Conservation (phyloP, 495 filamentous ascomycete genomes). For the Tuber borchii region DNA sequence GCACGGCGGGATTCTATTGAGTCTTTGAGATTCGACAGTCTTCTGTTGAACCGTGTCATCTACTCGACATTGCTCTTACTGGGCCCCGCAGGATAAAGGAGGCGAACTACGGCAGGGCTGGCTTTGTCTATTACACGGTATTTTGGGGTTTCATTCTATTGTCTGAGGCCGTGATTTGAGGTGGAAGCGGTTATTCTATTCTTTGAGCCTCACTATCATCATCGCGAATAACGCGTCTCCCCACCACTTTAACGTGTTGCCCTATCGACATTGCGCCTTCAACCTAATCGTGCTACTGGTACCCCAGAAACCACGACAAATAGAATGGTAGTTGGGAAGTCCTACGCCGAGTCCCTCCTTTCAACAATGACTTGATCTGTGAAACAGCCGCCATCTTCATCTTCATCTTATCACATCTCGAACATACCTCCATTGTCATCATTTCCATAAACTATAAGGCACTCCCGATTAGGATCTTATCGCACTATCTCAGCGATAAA, state of each 20-base stretch:
- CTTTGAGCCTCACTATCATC: neutral
- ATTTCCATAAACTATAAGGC: conserved; percentile 2
- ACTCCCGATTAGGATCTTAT: neutral
- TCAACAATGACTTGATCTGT: conserved; percentile 1
- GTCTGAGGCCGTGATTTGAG: neutral
- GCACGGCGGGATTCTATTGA: neutral
- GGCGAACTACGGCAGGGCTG: neutral
- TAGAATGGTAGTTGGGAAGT: neutral
- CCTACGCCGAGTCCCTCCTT: neutral
- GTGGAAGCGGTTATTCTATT: conserved; percentile 5
- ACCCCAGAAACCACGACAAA: neutral
- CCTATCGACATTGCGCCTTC: neutral
- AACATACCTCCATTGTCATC: conserved; percentile 3
- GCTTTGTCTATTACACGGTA: neutral
- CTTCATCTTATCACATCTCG: conserved; percentile 10
- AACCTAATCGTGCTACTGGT: neutral
- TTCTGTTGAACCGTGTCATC: conserved; percentile 14
- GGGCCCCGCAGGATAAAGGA: neutral
- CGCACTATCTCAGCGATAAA: conserved; percentile 12
- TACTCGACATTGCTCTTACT: conserved; percentile 1
- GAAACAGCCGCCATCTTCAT: conserved; percentile 10
- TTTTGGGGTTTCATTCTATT: neutral
- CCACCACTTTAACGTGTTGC: neutral
- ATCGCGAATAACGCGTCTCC: neutral
- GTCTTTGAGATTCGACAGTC: conserved; percentile 28